A percentile compares a stretch with the other conserved stretches of the same genome.
These are phyloP conservation scores for Schizonepeta tenuifolia DNA, from an alignment of 257 asterid species.

Conservation along the genomic window DNA sequence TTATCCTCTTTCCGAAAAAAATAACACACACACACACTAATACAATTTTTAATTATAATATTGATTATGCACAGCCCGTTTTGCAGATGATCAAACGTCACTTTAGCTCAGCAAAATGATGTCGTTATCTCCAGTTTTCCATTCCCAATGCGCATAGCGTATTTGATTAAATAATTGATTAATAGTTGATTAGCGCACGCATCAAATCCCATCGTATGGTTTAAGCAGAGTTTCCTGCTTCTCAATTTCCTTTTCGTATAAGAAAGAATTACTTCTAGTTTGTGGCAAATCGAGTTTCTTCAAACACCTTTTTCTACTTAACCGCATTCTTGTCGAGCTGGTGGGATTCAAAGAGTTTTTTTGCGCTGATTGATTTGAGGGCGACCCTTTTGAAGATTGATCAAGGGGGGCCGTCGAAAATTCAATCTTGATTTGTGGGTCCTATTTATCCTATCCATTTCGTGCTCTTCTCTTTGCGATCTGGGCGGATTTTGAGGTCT, in stretches of 20 bases:
- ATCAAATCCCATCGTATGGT: conserved; percentile 2
- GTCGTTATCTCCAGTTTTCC: conserved; percentile 27
- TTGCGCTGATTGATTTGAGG: conserved; percentile 35
- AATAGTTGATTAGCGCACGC: conserved; percentile 13
- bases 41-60: too few species aligned
- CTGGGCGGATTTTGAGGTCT: conserved; percentile 20
- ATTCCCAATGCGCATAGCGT: conserved; percentile 31
- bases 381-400: conserved; percentile 32
- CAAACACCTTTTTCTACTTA: conserved; percentile 1
- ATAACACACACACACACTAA: background rate
- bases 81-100: conserved; percentile 25
- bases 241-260: conserved; percentile 22
- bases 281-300: conserved; percentile 10
- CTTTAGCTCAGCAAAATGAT: conserved; percentile 16
- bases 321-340: background rate
- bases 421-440: conserved; percentile 35
- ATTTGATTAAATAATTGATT: conserved; percentile 1
- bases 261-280: conserved; percentile 1
- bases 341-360: background rate
- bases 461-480: conserved; percentile 8
- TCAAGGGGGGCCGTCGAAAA: conserved; percentile 26
- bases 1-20: conserved; percentile 27
- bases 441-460: conserved; percentile 8
- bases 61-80: background rate
- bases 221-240: background rate